Evolutionary conservation across 148 eudicot species (phyloP).

Genomic region (Gaultheria prostrata): DNA sequence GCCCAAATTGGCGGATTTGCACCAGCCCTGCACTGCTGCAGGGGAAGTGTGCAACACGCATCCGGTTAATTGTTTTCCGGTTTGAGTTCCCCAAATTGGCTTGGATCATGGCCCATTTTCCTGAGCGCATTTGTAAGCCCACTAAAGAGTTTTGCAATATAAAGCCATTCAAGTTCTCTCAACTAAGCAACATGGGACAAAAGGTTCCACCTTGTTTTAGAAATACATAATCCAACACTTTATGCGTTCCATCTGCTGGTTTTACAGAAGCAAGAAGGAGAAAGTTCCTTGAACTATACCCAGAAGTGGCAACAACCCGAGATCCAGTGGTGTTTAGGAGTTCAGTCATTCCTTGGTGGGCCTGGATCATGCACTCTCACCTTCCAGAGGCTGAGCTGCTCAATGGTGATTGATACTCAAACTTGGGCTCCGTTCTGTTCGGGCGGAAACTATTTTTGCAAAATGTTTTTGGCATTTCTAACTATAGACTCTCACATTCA

Average conservation of each 20-base stretch:
- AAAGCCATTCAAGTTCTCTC: neutral
- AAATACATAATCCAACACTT: too few relatives aligned
- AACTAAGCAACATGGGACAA: too few relatives aligned
- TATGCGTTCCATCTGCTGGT: neutral
- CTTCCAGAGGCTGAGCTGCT: slow-evolving; percentile 31
- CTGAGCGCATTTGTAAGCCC: too few relatives aligned
- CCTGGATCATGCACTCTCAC: slow-evolving; percentile 28
- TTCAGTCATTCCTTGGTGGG: slow-evolving; percentile 31
- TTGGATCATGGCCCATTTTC: too few relatives aligned
- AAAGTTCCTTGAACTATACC: slow-evolving; percentile 20
- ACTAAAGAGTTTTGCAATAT: too few relatives aligned
- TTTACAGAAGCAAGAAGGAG: slow-evolving; percentile 29
- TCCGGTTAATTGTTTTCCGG: too few relatives aligned
- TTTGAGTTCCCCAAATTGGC: too few relatives aligned
- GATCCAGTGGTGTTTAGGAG: slow-evolving; percentile 25
- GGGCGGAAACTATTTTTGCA: neutral
- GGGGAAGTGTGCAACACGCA: too few relatives aligned
- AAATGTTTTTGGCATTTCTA: neutral
- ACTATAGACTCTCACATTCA: neutral
- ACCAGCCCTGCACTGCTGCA: too few relatives aligned
- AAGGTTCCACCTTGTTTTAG: too few relatives aligned
- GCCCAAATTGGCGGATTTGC: too few relatives aligned
- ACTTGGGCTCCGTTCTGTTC: neutral
- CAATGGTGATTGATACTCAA: slow-evolving; percentile 15
- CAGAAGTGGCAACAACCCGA: slow-evolving; percentile 20